Base-by-base conservation (phyloP, 306 rosid species). In the Adenanthera pavonina region DNA sequence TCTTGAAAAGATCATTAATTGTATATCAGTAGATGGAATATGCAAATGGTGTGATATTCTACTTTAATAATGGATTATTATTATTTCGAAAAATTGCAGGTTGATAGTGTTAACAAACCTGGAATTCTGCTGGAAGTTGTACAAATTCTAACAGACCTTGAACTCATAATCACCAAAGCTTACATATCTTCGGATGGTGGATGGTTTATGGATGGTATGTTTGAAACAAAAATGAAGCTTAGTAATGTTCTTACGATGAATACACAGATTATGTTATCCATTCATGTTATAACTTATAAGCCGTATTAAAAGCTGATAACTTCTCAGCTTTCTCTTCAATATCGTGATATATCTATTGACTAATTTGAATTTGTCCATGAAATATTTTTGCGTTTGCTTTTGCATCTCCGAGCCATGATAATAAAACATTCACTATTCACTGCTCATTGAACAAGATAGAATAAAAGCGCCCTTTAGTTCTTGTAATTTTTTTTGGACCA, bases 201-300 rank as follows among this genome's bases (percentile, higher is more conserved):
- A 87, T 93, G 94, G 96, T 93, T 93, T 87, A 90, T 93, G 97
- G 96, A 93, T 79, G 94, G 94, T 93, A 88, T 10, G 89, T 76
- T 57, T 70, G 64, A 53, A 67, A 79, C 40, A 53, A 52, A 20
- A 64, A 64, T 75, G 36, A 76, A 66, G 70, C 77, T 73, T 15
- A 14, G 19, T 17, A 62, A 74, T 75, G 81, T 65, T 33, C 66
- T 47, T 17, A 52, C 48, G 12, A 12, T 1, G n/a, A 61, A 33
- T 36, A 48, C 76, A 73, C 34, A 16, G 10, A 64, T 36, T 74
- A 46, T 48, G 46, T 11, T 48, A 11, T 72, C 72, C 54, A 19
- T 80, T 65, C 81, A 40, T 80, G 56, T 69, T 48, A 57, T 75
- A 11, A 35, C 5, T 62, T 49, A 40, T 78, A 7, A 20, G 11